Conservation (phyloP, 495 filamentous ascomycete species). For the Aspergillus asperescens region DNA sequence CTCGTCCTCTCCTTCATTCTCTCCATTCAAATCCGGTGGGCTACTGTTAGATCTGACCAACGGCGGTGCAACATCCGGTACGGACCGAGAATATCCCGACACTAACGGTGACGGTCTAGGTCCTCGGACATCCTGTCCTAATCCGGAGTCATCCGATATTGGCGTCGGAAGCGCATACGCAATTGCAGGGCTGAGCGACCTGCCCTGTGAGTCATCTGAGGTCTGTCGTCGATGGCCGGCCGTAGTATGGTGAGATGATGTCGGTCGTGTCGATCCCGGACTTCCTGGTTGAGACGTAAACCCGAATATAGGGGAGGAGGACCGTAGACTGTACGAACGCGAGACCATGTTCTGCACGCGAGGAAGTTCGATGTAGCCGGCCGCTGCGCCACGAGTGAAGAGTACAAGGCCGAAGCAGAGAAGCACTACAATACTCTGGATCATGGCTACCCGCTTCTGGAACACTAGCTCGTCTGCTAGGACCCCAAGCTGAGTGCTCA, state of each 20-base stretch:
- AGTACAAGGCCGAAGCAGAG: constrained; percentile 84
- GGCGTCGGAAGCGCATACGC: constrained; percentile 48
- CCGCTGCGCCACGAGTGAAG: constrained; percentile 53
- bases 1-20: constrained; percentile 9
- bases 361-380: constrained; percentile 51
- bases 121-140: constrained; percentile 11
- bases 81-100: constrained; percentile 17
- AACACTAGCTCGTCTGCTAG: constrained; percentile 93
- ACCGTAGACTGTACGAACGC: constrained; percentile 42
- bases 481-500: constrained; percentile 75
- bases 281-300: constrained; percentile 43
- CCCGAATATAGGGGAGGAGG: constrained; percentile 38
- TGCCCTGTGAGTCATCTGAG: constrained; percentile 39
- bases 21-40: constrained; percentile 33
- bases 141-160: constrained; percentile 28
- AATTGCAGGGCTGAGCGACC: constrained; percentile 33
- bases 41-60: constrained; percentile 36
- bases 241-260: constrained; percentile 34
- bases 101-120: constrained; percentile 8
- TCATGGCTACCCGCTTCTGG: constrained; percentile 88
- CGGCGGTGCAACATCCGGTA: constrained; percentile 24
- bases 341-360: constrained; percentile 53
- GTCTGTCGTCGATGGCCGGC: constrained; percentile 34
- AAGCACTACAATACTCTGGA: constrained; percentile 81
- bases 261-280: constrained; percentile 39